Percentiles rank a stretch among this genome's conserved stretches.
Conservation (phyloP, 1,284 basidiomycete genomes). For the Ceratobasidium theobromae region DNA sequence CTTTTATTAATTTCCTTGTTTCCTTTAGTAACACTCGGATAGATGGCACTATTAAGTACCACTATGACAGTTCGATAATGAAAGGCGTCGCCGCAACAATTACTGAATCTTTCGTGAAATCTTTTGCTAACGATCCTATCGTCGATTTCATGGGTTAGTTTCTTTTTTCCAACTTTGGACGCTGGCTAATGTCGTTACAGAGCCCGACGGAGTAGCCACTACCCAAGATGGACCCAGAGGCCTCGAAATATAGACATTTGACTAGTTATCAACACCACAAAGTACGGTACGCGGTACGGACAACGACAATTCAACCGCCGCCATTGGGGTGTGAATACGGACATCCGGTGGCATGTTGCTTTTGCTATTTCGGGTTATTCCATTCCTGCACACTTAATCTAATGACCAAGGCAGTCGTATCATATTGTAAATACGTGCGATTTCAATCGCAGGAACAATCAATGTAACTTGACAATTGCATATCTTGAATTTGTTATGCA, state of each 20-base stretch:
- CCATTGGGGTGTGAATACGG: no score
- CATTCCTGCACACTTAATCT: no score
- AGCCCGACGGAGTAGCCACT: constrained; percentile 17
- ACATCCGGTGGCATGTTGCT: no score
- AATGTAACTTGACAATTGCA: neutral
- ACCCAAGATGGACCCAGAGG: neutral
- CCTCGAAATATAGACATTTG: neutral
- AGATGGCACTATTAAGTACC: constrained; percentile 12
- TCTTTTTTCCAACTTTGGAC: neutral
- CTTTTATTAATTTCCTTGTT: neutral
- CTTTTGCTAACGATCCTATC: neutral
- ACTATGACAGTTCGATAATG: constrained; percentile 1
- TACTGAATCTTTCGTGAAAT: neutral
- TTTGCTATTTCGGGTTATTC: no score
- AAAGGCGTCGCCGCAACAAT: constrained; percentile 1
- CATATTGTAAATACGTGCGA: no score
- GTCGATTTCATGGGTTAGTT: constrained; percentile 2
- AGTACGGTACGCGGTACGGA: no score
- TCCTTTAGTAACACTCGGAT: neutral
- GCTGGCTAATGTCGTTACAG: neutral
- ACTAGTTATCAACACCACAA: no score
- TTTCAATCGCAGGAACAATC: no score
- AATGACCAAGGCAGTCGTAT: no score
- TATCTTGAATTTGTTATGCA: neutral
- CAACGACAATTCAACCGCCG: no score